Percentiles rank a stretch among this genome's conserved stretches.
Conservation (phyloP, 345 rosid genomes). For the Fremontodendron californicum region DNA sequence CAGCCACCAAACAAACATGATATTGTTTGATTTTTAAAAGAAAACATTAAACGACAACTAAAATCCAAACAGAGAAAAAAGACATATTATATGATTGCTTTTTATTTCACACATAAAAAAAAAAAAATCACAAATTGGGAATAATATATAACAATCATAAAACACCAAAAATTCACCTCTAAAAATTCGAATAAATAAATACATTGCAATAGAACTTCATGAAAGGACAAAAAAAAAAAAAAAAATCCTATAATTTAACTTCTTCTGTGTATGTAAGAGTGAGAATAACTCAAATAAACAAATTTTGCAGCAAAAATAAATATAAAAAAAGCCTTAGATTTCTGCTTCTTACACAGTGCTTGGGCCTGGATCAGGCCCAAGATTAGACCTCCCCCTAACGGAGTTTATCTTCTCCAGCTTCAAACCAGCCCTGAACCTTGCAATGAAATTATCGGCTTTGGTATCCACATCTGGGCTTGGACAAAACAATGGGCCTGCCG, state of each 20-base stretch:
- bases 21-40: no score
- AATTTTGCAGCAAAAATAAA: background rate
- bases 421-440: slow-evolving; percentile 74
- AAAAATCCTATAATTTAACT: background rate
- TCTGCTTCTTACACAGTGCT: slow-evolving; percentile 4
- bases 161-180: background rate
- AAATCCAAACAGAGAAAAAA: background rate
- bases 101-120: background rate
- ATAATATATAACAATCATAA: background rate
- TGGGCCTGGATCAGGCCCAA: slow-evolving; percentile 41
- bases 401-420: slow-evolving; percentile 72
- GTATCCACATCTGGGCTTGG: slow-evolving; percentile 89
- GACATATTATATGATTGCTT: background rate
- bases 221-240: background rate
- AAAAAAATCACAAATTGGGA: background rate
- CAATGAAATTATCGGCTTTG: slow-evolving; percentile 81
- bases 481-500: slow-evolving; percentile 36
- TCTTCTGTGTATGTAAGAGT: background rate
- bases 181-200: background rate
- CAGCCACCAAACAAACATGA: no score
- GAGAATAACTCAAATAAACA: background rate
- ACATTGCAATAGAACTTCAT: background rate
- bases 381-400: slow-evolving; percentile 42
- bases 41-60: background rate
- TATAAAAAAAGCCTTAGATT: background rate